Percentiles rank a stretch among this genome's conserved stretches.
phyloP scores from a whole-genome alignment of 176 grass and related monocot species.

The Carex scoparia region DNA sequence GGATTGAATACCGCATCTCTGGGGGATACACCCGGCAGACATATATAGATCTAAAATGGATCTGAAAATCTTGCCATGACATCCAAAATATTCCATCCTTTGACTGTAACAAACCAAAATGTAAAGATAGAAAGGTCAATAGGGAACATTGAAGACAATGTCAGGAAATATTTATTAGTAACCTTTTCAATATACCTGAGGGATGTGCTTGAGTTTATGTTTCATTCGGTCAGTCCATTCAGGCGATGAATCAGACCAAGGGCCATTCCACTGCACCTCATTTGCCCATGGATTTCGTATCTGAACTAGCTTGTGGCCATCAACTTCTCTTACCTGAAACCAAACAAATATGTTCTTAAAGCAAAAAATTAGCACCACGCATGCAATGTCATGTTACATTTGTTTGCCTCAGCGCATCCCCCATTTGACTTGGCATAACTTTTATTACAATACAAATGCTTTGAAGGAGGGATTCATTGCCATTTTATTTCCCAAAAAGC shows the following conservation, averaged over 20 bases:
- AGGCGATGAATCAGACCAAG: slow-evolving; percentile 84
- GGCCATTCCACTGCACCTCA: slow-evolving; percentile 99
- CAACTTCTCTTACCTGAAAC: slow-evolving; percentile 90
- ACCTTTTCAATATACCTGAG: slow-evolving; percentile 52
- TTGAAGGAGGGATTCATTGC: background rate
- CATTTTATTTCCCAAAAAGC: background rate
- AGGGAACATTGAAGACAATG: background rate
- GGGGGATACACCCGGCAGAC: slow-evolving; percentile 92
- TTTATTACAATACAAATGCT: background rate
- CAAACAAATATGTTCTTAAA: slow-evolving; percentile 23
- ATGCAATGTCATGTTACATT: background rate
- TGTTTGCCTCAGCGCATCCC: background rate
- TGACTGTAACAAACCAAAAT: slow-evolving; percentile 42
- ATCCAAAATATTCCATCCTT: slow-evolving; percentile 99
- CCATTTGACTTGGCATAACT: background rate
- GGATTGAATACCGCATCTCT: slow-evolving; percentile 92
- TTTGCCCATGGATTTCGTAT: slow-evolving; percentile 99
- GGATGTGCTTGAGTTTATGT: slow-evolving; percentile 96
- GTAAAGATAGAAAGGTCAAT: slow-evolving; percentile 20
- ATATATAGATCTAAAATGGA: slow-evolving; percentile 98
- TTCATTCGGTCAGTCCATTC: slow-evolving; percentile 99
- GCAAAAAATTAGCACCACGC: background rate
- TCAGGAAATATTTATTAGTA: slow-evolving; percentile 11
- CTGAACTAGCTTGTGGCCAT: slow-evolving; percentile 97
- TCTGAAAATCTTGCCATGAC: slow-evolving; percentile 99